A percentile compares a stretch with the other conserved stretches of the same genome.
Evolutionary conservation across 2,329 filamentous ascomycete species (phyloP).

Genomic region (Pezicula radicicola): DNA sequence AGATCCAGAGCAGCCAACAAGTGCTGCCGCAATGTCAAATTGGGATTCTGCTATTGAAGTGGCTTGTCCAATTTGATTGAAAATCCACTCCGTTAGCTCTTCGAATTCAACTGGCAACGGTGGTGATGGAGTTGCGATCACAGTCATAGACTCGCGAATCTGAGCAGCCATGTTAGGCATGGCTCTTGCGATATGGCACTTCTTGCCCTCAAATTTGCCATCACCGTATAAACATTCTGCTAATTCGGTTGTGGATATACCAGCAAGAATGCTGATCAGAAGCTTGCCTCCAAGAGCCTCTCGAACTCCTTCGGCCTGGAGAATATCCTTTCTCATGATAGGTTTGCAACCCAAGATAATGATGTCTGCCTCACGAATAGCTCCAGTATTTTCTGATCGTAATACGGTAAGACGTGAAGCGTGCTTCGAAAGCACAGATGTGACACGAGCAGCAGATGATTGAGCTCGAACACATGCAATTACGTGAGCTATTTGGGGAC

Average conservation of each 20-base stretch:
- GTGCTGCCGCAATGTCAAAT: conserved; percentile 56
- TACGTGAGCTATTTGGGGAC: too few species aligned
- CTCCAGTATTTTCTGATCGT: too few species aligned
- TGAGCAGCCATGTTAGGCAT: conserved; percentile 34
- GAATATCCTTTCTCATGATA: conserved; percentile 34
- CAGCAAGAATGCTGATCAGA: conserved; percentile 48
- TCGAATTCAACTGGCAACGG: conserved; percentile 17
- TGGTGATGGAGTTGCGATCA: conserved; percentile 27
- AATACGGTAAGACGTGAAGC: too few species aligned
- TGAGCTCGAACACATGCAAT: too few species aligned
- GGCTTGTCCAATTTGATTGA: conserved; percentile 50
- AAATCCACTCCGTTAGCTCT: conserved; percentile 40
- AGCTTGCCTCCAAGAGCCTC: conserved; percentile 41
- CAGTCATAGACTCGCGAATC: conserved; percentile 30
- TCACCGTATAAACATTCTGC: not conserved
- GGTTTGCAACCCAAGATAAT: conserved; percentile 46
- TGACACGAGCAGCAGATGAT: too few species aligned
- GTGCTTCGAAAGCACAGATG: too few species aligned
- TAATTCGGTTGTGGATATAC: conserved; percentile 41
- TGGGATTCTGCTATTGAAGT: conserved; percentile 45
- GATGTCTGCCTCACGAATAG: conserved; percentile 28
- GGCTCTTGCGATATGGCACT: conserved; percentile 13
- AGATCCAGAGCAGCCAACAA: conserved; percentile 58
- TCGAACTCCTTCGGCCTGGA: conserved; percentile 33
- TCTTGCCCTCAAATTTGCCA: not conserved